phyloP scores from a whole-genome alignment of 306 rosid genomes.

The Inga leiocalycina region DNA sequence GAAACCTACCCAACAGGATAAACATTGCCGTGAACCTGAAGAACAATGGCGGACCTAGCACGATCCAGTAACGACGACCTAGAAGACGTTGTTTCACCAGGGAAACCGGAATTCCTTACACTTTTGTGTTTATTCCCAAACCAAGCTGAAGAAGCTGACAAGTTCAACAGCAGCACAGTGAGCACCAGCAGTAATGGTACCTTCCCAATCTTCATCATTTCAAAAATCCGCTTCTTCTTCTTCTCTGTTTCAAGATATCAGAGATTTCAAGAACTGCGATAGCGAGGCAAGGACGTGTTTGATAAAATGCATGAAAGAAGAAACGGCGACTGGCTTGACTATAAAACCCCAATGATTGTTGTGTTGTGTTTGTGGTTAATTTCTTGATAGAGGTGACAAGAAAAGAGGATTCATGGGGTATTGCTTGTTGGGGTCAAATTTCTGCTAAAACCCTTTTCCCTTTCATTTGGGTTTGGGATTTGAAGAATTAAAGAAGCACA shows the following conservation, averaged over 20 bases:
- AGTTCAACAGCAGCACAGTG: constrained; percentile 37
- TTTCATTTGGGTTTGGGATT: constrained; percentile 31
- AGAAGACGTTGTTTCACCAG: constrained; percentile 45
- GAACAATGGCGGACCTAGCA: constrained; percentile 62
- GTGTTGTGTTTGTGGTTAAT: neutral
- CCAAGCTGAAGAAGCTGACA: constrained; percentile 60
- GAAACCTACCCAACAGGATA: constrained; percentile 74
- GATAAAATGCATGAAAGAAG: constrained; percentile 42
- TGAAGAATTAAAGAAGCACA: neutral
- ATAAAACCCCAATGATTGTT: neutral
- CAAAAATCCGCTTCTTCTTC: neutral
- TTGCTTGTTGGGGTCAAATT: constrained; percentile 47
- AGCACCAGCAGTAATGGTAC: constrained; percentile 25
- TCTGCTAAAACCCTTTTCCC: constrained; percentile 29
- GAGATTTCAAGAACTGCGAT: too few species aligned
- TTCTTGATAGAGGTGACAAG: neutral
- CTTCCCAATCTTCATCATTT: constrained; percentile 29
- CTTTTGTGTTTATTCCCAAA: constrained; percentile 47
- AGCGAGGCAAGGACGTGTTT: constrained; percentile 1
- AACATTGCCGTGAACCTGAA: constrained; percentile 83
- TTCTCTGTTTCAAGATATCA: neutral
- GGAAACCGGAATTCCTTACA: constrained; percentile 45
- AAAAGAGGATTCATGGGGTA: constrained; percentile 30
- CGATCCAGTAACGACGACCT: constrained; percentile 28
- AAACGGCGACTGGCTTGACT: constrained; percentile 4